Percentiles rank a stretch among this genome's conserved stretches.
These are phyloP conservation scores for Annona cherimola DNA, from an alignment of 164 flowering plant species.

Conservation along the genomic window DNA sequence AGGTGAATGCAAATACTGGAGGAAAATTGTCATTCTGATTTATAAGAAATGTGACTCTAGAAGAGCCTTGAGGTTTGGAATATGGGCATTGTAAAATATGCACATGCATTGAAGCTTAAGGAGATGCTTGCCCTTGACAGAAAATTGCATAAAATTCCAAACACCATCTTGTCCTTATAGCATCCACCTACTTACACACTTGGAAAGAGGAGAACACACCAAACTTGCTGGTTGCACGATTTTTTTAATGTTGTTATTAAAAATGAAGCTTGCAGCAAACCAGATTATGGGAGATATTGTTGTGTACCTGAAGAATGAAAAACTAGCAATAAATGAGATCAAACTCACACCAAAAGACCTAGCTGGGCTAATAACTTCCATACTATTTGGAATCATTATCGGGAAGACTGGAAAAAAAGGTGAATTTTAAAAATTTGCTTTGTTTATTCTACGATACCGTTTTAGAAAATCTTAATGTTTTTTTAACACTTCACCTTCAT, in stretches of 20 bases:
- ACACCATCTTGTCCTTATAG: slow-evolving; percentile 70
- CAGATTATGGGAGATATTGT: slow-evolving; percentile 98
- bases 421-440: slow-evolving; percentile 12
- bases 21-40: background rate
- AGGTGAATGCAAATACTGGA: no score
- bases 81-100: slow-evolving; percentile 68
- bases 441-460: no score
- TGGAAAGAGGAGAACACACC: slow-evolving; percentile 69
- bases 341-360: slow-evolving; percentile 73
- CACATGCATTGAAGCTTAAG: slow-evolving; percentile 71
- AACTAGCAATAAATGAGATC: slow-evolving; percentile 56
- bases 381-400: slow-evolving; percentile 74
- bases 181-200: slow-evolving; percentile 95
- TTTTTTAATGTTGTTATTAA: slow-evolving; percentile 73
- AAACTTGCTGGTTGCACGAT: slow-evolving; percentile 66
- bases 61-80: slow-evolving; percentile 73
- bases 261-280: slow-evolving; percentile 80
- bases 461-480: no score
- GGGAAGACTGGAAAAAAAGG: slow-evolving; percentile 93
- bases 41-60: slow-evolving; percentile 41
- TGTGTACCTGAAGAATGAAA: slow-evolving; percentile 80
- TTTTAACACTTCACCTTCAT: no score
- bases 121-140: slow-evolving; percentile 63
- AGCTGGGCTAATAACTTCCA: slow-evolving; percentile 74
- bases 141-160: slow-evolving; percentile 51